phyloP scores from a whole-genome alignment of 768 basidiomycete species.

The Wakefieldia striispora region DNA sequence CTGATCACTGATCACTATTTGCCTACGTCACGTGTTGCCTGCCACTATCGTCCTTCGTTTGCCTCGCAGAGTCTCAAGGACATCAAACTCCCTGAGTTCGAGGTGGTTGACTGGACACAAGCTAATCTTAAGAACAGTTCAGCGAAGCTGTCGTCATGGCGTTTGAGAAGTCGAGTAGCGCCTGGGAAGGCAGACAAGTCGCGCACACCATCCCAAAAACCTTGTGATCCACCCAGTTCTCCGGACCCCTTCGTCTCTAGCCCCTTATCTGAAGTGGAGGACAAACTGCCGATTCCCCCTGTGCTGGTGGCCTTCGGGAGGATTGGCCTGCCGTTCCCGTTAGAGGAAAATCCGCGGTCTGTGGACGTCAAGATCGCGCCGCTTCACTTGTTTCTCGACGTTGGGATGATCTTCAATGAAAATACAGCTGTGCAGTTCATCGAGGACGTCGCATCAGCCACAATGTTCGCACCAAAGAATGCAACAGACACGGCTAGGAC shows the following conservation, averaged over 20 bases:
- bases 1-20: slow-evolving; percentile 75
- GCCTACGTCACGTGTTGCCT: slow-evolving; percentile 49
- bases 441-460: slow-evolving; percentile 36
- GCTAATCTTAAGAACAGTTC: slow-evolving; percentile 38
- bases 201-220: slow-evolving; percentile 18
- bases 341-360: slow-evolving; percentile 3
- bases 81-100: slow-evolving; percentile 51
- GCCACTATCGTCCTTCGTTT: slow-evolving; percentile 42
- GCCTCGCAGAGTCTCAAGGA: slow-evolving; percentile 17
- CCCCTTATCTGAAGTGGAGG: slow-evolving; percentile 16
- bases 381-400: slow-evolving; percentile 76
- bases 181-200: slow-evolving; percentile 14
- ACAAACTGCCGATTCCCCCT: slow-evolving; percentile 8
- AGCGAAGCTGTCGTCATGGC: slow-evolving; percentile 63
- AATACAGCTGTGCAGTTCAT: slow-evolving; percentile 46
- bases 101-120: slow-evolving; percentile 62
- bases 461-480: slow-evolving; percentile 12
- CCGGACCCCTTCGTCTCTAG: slow-evolving; percentile 18
- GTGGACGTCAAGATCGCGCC: slow-evolving; percentile 49
- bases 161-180: slow-evolving; percentile 39
- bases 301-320: slow-evolving; percentile 20
- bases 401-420: slow-evolving; percentile 43
- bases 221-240: slow-evolving; percentile 14
- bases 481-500: background rate
- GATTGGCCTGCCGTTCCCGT: background rate